These are phyloP conservation scores for Brasilioporus rufonigricans DNA, from an alignment of 768 basidiomycete genomes.

Conservation along the genomic window DNA sequence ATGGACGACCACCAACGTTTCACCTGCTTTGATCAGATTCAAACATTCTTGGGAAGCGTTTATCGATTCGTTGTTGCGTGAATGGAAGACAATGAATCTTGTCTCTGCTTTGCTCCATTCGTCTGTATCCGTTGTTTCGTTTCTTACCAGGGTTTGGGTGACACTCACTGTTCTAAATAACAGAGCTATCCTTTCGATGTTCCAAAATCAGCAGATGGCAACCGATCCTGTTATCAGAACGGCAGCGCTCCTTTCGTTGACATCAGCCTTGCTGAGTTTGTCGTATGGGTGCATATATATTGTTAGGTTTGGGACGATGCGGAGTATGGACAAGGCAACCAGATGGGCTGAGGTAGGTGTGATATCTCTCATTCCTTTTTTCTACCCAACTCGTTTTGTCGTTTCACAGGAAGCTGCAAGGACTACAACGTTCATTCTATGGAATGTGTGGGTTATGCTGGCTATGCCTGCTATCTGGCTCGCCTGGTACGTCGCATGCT, in stretches of 20 bases:
- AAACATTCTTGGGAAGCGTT: conserved; percentile 67
- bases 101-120: conserved; percentile 62
- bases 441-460: conserved; percentile 72
- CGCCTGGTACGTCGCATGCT: conserved; percentile 47
- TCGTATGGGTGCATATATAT: conserved; percentile 75
- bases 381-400: neutral
- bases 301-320: conserved; percentile 69
- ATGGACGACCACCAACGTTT: conserved; percentile 49
- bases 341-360: conserved; percentile 66
- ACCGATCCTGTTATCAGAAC: conserved; percentile 62
- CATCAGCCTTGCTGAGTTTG: conserved; percentile 67
- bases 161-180: neutral
- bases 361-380: neutral
- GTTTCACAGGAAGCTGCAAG: conserved; percentile 53
- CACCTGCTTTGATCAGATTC: conserved; percentile 65
- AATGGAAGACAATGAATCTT: conserved; percentile 77
- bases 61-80: conserved; percentile 63
- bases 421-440: conserved; percentile 44
- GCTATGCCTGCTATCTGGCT: conserved; percentile 71
- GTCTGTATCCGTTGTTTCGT: conserved; percentile 30
- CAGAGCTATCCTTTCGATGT: conserved; percentile 69
- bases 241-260: conserved; percentile 59
- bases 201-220: conserved; percentile 52
- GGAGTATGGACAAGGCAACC: conserved; percentile 66
- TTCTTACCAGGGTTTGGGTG: neutral